Percentiles rank a stretch among this genome's conserved stretches.
phyloP scores from a whole-genome alignment of 2,329 filamentous ascomycete species.

The Clarireedia homoeocarpa region DNA sequence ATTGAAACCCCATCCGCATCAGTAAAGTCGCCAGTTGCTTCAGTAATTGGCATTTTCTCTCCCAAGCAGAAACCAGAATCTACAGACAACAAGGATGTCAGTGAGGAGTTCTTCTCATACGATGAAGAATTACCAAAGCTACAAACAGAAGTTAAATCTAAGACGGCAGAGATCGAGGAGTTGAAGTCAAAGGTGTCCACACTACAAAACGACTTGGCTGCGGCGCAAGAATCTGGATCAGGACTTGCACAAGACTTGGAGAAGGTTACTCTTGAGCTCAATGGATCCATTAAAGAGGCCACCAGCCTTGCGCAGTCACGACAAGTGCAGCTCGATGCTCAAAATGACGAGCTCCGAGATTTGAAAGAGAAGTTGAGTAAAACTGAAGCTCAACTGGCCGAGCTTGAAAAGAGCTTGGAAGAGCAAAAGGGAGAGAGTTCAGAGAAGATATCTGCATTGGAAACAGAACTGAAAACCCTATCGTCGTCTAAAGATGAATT shows the following conservation, averaged over 20 bases:
- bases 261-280: constrained; percentile 46
- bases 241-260: constrained; percentile 46
- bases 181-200: constrained; percentile 61
- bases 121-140: constrained; percentile 79
- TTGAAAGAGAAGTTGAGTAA: constrained; percentile 24
- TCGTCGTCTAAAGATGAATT: constrained; percentile 13
- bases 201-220: constrained; percentile 62
- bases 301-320: constrained; percentile 14
- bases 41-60: constrained; percentile 43
- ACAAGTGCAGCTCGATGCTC: constrained; percentile 19
- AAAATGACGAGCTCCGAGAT: constrained; percentile 20
- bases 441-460: constrained; percentile 18
- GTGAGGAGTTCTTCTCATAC: constrained; percentile 84
- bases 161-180: constrained; percentile 60
- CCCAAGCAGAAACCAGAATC: constrained; percentile 37
- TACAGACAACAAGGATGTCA: constrained; percentile 30
- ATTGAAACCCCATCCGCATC: constrained; percentile 29
- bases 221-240: constrained; percentile 61
- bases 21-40: constrained; percentile 40
- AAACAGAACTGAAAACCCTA: constrained; percentile 16
- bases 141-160: constrained; percentile 65
- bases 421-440: constrained; percentile 15
- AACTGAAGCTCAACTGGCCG: constrained; percentile 19
- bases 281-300: constrained; percentile 60
- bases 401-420: constrained; percentile 17